phyloP scores from a whole-genome alignment of 345 rosid genomes.

The Bruguiera gymnorhiza region DNA sequence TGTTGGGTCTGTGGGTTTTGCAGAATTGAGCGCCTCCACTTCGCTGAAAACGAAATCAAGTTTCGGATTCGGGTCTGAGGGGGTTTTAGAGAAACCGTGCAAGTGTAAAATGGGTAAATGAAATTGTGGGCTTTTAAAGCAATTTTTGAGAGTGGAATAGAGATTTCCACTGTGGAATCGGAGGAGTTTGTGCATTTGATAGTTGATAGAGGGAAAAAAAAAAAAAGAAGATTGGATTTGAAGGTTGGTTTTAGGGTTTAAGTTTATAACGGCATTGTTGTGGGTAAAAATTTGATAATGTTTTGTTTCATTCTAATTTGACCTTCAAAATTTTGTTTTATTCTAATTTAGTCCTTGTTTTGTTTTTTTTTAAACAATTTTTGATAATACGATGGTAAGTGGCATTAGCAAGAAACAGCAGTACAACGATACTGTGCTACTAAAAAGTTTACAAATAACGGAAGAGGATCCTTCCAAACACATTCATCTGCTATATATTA shows the following conservation, averaged over 20 bases:
- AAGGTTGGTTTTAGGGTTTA: background rate
- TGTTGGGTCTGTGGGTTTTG: slow-evolving; percentile 21
- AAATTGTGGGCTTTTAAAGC: slow-evolving; percentile 7
- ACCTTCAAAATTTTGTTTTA: too few species aligned
- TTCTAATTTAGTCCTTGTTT: too few species aligned
- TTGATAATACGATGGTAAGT: too few species aligned
- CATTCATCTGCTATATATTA: too few species aligned
- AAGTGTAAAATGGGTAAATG: slow-evolving; percentile 23
- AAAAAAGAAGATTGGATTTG: background rate
- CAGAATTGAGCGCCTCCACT: slow-evolving; percentile 20
- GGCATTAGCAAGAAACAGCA: too few species aligned
- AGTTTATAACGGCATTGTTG: background rate
- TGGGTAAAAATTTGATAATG: too few species aligned
- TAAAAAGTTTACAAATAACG: too few species aligned
- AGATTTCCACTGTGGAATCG: slow-evolving; percentile 20
- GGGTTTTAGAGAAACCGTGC: slow-evolving; percentile 28
- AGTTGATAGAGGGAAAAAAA: background rate
- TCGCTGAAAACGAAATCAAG: slow-evolving; percentile 20
- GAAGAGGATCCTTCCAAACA: too few species aligned
- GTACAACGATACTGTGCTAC: too few species aligned
- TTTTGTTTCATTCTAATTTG: too few species aligned
- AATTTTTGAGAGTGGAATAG: slow-evolving; percentile 10
- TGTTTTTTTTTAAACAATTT: too few species aligned
- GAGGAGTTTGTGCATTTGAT: slow-evolving; percentile 37
- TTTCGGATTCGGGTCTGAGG: slow-evolving; percentile 21